Conservation (phyloP, 345 rosid genomes). For the Acer saccharum region DNA sequence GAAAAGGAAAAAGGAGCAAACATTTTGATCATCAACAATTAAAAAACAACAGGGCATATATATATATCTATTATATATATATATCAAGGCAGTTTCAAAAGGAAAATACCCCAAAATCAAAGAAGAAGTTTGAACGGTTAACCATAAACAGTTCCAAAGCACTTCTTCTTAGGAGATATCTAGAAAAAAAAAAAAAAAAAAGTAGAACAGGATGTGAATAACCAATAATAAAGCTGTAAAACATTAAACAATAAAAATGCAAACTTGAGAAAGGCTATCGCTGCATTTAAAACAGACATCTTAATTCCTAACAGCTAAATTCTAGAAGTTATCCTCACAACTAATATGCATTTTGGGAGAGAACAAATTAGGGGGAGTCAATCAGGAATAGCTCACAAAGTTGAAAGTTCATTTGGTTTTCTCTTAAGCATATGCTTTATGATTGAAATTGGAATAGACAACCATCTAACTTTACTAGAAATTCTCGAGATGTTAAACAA, state of each 20-base stretch:
- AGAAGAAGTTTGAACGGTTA: conserved; percentile 94
- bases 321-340: neutral
- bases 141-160: conserved; percentile 97
- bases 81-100: conserved; percentile 14
- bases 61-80: too few relatives aligned
- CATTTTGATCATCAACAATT: neutral
- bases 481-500: neutral
- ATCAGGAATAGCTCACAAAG: neutral
- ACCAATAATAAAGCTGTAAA: conserved; percentile 18
- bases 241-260: neutral
- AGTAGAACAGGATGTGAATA: conserved; percentile 20
- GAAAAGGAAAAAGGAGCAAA: conserved; percentile 11
- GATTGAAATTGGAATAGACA: too few relatives aligned
- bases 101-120: conserved; percentile 88
- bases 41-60: neutral
- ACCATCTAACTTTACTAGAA: conserved; percentile 3
- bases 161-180: conserved; percentile 95
- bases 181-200: conserved; percentile 30
- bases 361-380: neutral
- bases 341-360: neutral
- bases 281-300: neutral
- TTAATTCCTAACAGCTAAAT: neutral
- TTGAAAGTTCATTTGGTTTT: neutral
- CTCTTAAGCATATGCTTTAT: neutral
- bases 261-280: neutral